Evolutionary conservation across 768 basidiomycete species (phyloP), one percentile per base, ranked within the genome.

Genomic region (Coprinellus micaceus): DNA sequence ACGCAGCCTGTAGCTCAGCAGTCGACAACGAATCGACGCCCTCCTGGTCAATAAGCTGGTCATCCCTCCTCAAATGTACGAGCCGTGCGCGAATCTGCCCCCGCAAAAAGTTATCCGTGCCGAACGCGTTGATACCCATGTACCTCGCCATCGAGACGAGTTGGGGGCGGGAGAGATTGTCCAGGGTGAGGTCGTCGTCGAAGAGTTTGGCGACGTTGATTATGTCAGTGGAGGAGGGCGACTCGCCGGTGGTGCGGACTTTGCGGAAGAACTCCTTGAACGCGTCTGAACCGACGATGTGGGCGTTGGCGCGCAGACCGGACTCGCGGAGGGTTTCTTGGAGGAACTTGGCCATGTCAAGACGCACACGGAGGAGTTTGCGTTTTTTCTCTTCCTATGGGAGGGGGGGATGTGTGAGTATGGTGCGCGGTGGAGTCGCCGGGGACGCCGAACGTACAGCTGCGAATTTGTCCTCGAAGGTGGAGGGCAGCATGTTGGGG

Each of bases 241-340:
- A 82, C 78, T 98, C 97, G 47, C 97, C 97, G 0, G 96, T 98
- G 3, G 92, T 91, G 51, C 97, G 90, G 58, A 94, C 87, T 76
- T 98, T 98, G 67, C 93, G 85, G 87, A 99, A 99, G 77, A 99
- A 99, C 71, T 96, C 94, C 69, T 98, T 98, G 83, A 99, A 99
- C 39, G 94, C 91, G 53, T 97, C 95, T 40, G 83, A 89, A 60
- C 93, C 90, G 57, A 98, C 85, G 56, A 99, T 97, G 67, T 96
- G 94, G 19, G 88, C 85, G 58, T 91, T 92, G 9, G 92, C 92
- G 69, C 91, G 94, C 57, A 98, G 78, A 37, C 93, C 94, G 1
- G 90, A 93, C 74, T 98, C 97, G 37, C 92, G 85, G 44, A 99
- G 82, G 0, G 97, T 98, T 71, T 99, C 97, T 64, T 98, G 96